Evolutionary conservation across 306 rosid genomes (phyloP).

Genomic region (Elaeagnus macrophylla): DNA sequence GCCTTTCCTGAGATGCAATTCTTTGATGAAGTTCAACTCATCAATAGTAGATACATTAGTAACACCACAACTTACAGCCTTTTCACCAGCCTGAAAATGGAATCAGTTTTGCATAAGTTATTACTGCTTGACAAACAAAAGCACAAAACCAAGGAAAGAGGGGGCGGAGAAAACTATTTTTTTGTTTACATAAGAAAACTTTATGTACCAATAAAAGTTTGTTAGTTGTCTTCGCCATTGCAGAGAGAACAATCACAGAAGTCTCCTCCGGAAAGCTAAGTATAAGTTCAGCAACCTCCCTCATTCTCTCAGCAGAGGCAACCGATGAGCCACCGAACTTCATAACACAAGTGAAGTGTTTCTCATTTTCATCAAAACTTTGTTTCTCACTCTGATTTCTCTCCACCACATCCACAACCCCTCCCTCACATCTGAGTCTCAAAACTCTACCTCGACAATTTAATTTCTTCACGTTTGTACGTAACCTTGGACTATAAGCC

Average conservation of each 20-base stretch:
- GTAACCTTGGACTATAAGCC: constrained; percentile 19
- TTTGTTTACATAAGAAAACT: no score
- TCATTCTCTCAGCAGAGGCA: constrained; percentile 74
- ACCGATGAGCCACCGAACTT: constrained; percentile 95
- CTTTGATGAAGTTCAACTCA: constrained; percentile 61
- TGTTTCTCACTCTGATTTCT: constrained; percentile 21
- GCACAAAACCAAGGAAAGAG: neutral
- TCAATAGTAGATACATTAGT: constrained; percentile 50
- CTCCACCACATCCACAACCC: constrained; percentile 33
- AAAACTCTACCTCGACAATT: constrained; percentile 25
- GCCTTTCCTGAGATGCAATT: constrained; percentile 59
- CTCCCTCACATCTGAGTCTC: constrained; percentile 39
- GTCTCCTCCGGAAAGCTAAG: constrained; percentile 72
- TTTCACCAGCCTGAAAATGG: constrained; percentile 72
- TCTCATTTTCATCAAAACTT: constrained; percentile 29
- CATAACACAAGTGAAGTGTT: constrained; percentile 62
- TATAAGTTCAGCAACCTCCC: constrained; percentile 68
- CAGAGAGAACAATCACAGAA: constrained; percentile 83
- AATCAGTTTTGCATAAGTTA: constrained; percentile 11
- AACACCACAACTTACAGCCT: constrained; percentile 83
- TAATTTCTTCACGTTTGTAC: constrained; percentile 5
- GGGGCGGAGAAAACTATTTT: neutral
- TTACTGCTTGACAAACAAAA: neutral
- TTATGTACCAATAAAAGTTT: constrained; percentile 59
- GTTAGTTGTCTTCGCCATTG: constrained; percentile 93